phyloP scores from a whole-genome alignment of 495 filamentous ascomycete genomes.

The Aspergillus conjunctus region DNA sequence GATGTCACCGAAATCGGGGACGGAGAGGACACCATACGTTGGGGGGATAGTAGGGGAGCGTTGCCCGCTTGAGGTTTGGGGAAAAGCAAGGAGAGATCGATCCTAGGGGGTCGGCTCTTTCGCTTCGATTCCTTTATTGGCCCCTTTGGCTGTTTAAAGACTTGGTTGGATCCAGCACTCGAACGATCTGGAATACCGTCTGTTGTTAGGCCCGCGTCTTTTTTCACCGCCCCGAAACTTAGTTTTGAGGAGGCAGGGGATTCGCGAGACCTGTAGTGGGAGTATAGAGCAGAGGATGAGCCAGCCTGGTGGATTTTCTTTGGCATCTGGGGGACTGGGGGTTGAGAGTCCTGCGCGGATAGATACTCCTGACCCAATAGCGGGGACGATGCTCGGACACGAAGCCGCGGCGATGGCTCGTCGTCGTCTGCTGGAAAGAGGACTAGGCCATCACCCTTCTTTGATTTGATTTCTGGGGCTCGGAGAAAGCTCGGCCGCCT shows the following conservation, averaged over 20 bases:
- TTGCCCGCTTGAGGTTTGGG: constrained; percentile 42
- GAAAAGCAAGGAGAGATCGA: constrained; percentile 51
- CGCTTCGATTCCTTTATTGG: constrained; percentile 42
- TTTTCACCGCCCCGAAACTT: constrained; percentile 3
- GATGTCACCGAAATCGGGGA: constrained; percentile 44
- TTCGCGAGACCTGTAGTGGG: constrained; percentile 42
- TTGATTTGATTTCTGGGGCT: constrained; percentile 32
- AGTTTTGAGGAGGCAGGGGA: constrained; percentile 21
- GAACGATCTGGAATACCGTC: not conserved
- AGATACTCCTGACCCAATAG: constrained; percentile 43
- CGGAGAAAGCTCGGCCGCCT: constrained; percentile 35
- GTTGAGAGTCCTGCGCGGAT: constrained; percentile 26
- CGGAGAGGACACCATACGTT: constrained; percentile 48
- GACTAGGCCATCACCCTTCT: constrained; percentile 28
- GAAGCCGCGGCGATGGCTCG: constrained; percentile 35
- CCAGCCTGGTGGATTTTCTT: constrained; percentile 41
- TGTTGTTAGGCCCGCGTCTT: constrained; percentile 6
- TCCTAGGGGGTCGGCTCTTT: constrained; percentile 43
- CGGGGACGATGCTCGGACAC: constrained; percentile 49
- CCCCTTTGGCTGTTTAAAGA: constrained; percentile 28
- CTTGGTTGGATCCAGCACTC: constrained; percentile 29
- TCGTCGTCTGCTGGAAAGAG: constrained; percentile 31
- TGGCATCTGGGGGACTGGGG: constrained; percentile 31
- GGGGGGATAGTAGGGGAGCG: constrained; percentile 46
- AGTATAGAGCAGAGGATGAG: constrained; percentile 41